Evolutionary conservation across 441 rosid genomes (phyloP).

Genomic region (Capsella rubella): DNA sequence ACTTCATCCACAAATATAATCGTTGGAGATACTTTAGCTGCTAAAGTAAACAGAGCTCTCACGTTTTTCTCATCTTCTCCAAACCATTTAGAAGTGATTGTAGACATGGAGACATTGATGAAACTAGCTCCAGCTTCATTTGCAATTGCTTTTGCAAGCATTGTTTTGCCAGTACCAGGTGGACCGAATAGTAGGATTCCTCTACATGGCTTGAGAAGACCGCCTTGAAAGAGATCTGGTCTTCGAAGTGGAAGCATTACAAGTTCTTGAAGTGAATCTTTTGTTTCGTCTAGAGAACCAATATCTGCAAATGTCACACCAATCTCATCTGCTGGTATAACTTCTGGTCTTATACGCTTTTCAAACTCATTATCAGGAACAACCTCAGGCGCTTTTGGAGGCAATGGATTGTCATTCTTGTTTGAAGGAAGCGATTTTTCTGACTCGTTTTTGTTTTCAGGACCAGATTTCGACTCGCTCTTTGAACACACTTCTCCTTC

Average conservation of each 20-base stretch:
- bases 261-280: constrained; percentile 95
- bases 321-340: constrained; percentile 90
- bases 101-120: constrained; percentile 98
- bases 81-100: constrained; percentile 98
- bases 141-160: constrained; percentile 98
- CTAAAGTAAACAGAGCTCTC: constrained; percentile 86
- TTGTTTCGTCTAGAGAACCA: constrained; percentile 87
- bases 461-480: constrained; percentile 50
- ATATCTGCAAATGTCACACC: constrained; percentile 97
- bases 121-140: constrained; percentile 99
- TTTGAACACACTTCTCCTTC: constrained; percentile 52
- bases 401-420: constrained; percentile 57
- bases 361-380: constrained; percentile 93
- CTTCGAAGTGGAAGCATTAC: constrained; percentile 99
- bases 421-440: constrained; percentile 46
- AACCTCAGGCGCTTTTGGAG: constrained; percentile 78
- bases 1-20: constrained; percentile 98
- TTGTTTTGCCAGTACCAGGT: constrained; percentile 99
- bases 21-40: constrained; percentile 95
- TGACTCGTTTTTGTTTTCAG: constrained; percentile 42
- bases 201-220: constrained; percentile 95
- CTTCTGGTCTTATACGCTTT: constrained; percentile 96
- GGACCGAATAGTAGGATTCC: constrained; percentile 97
- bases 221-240: constrained; percentile 96
- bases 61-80: constrained; percentile 99